These are phyloP conservation scores for Apophysomyces sp. DNA, from an alignment of 371 early-diverging fungal species.

Conservation along the genomic window DNA sequence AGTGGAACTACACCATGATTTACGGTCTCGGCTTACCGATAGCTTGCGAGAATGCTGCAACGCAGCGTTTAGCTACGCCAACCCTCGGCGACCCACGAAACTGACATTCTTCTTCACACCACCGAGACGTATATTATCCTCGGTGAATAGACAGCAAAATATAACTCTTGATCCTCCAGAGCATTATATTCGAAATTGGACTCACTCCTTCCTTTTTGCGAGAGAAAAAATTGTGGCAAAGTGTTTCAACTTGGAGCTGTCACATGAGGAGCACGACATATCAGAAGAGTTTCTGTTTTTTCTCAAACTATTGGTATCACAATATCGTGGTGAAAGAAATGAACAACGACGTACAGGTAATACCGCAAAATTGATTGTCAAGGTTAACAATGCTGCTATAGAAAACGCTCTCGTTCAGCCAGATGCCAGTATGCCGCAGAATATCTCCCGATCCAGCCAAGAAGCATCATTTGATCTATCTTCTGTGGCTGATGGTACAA, in stretches of 20 bases:
- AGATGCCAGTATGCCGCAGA: neutral
- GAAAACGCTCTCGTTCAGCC: neutral
- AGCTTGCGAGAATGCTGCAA: conserved; percentile 27
- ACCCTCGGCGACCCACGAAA: conserved; percentile 6
- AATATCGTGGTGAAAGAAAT: conserved; percentile 23
- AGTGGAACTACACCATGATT: conserved; percentile 41
- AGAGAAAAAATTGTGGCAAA: conserved; percentile 38
- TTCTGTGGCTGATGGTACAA: neutral
- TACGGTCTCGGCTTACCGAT: conserved; percentile 24
- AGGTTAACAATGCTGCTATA: neutral
- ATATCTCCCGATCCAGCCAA: neutral
- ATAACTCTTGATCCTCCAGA: neutral
- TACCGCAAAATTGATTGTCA: neutral
- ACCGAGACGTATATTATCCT: conserved; percentile 11
- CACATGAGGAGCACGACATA: conserved; percentile 6
- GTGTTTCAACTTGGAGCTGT: conserved; percentile 15
- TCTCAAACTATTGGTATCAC: conserved; percentile 26
- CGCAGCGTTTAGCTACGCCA: conserved; percentile 7
- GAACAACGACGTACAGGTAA: neutral
- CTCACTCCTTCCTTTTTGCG: conserved; percentile 35
- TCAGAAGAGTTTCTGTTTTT: conserved; percentile 29
- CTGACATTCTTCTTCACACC: conserved; percentile 23
- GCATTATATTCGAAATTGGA: conserved; percentile 16
- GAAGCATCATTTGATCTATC: neutral
- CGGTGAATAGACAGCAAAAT: conserved; percentile 1